Evolutionary conservation across 805 yeast species (phyloP).

Genomic region (Nakazawaea populi): DNA sequence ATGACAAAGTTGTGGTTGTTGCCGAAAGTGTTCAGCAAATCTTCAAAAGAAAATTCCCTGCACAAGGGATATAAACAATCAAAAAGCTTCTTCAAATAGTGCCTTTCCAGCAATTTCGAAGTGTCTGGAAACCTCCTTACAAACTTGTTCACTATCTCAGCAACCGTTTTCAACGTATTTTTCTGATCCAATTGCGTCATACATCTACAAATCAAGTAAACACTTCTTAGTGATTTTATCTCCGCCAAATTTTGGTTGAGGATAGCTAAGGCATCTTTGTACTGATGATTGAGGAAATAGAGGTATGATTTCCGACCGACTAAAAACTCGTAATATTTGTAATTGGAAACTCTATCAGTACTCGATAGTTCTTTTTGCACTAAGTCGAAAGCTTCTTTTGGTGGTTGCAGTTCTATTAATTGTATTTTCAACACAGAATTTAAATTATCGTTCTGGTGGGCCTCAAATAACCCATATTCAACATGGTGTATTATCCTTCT

Average conservation of each 20-base stretch:
- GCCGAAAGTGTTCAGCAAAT: neutral
- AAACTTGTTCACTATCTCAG: neutral
- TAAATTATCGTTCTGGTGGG: neutral
- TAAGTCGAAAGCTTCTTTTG: neutral
- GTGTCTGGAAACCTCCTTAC: neutral
- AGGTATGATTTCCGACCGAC: neutral
- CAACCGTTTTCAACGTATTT: neutral
- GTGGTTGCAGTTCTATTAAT: neutral
- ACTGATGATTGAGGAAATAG: neutral
- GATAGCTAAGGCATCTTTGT: neutral
- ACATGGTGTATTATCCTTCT: neutral
- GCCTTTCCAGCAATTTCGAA: conserved; percentile 6
- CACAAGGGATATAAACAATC: neutral
- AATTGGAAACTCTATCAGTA: neutral
- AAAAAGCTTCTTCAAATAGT: conserved; percentile 1
- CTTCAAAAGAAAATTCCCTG: neutral
- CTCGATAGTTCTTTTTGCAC: neutral
- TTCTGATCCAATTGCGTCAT: neutral
- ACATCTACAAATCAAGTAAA: conserved; percentile 1
- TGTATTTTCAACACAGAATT: neutral
- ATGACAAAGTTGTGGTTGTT: conserved; percentile 6
- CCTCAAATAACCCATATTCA: neutral
- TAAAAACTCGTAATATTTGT: neutral
- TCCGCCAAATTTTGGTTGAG: neutral
- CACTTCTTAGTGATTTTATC: neutral